Percentiles rank a stretch among this genome's conserved stretches.
These are phyloP conservation scores for Aspergillus cejpii DNA, from an alignment of 2,329 filamentous ascomycete species.

Conservation along the genomic window DNA sequence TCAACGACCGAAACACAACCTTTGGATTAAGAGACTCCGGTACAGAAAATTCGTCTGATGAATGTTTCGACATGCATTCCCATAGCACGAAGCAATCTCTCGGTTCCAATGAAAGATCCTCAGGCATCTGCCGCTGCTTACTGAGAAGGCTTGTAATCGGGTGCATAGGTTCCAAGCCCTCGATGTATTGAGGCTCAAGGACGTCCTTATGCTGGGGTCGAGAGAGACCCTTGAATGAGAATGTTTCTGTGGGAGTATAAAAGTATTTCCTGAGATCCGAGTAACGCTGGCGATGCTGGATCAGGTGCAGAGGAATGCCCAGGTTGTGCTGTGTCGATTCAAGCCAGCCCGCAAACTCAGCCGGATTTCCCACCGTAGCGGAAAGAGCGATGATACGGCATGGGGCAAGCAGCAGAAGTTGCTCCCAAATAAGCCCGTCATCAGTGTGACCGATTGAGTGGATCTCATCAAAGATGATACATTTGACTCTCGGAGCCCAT, in stretches of 20 bases:
- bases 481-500: conserved; percentile 62
- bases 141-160: conserved; percentile 59
- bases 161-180: conserved; percentile 56
- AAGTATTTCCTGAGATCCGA: conserved; percentile 72
- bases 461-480: conserved; percentile 77
- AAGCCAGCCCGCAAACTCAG: conserved; percentile 64
- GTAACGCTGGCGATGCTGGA: conserved; percentile 63
- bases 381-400: conserved; percentile 75
- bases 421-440: conserved; percentile 72
- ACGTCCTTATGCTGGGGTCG: conserved; percentile 12
- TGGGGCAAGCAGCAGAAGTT: conserved; percentile 64
- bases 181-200: conserved; percentile 45
- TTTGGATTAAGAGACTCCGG: conserved; percentile 20
- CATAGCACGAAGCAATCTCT: conserved; percentile 63
- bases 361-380: conserved; percentile 69
- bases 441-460: conserved; percentile 72
- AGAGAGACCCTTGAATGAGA: conserved; percentile 50
- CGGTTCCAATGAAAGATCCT: conserved; percentile 63
- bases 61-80: conserved; percentile 55
- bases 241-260: conserved; percentile 49
- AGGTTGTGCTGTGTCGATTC: conserved; percentile 56
- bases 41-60: conserved; percentile 49
- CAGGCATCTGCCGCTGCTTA: conserved; percentile 55
- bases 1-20: conserved; percentile 46
- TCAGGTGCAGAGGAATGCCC: conserved; percentile 59